Percentiles rank a stretch among this genome's conserved stretches.
These are phyloP conservation scores for Cladosporium austrohemisphaericum DNA, from an alignment of 2,329 filamentous ascomycete genomes.

Conservation along the genomic window DNA sequence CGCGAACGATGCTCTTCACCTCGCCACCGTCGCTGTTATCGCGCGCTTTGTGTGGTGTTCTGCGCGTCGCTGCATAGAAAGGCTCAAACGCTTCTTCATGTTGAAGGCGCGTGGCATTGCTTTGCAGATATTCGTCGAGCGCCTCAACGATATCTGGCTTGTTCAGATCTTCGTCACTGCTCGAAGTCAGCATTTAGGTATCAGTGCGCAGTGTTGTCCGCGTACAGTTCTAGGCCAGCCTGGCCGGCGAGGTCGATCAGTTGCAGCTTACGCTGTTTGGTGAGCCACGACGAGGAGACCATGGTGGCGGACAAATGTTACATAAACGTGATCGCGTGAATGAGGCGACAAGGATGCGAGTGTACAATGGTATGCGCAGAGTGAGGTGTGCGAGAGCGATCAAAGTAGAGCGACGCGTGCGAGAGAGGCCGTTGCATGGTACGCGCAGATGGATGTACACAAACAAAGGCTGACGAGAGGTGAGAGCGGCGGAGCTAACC, in stretches of 20 bases:
- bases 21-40: constrained; percentile 25
- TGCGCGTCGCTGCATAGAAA: constrained; percentile 67
- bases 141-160: constrained; percentile 75
- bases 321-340: constrained; percentile 43
- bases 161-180: constrained; percentile 56
- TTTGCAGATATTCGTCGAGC: constrained; percentile 69
- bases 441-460: not conserved
- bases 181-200: not conserved
- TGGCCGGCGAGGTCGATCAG: constrained; percentile 30
- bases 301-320: constrained; percentile 21
- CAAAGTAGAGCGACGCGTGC: constrained; percentile 1
- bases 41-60: constrained; percentile 50
- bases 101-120: constrained; percentile 63
- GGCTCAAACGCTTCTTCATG: constrained; percentile 63
- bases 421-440: not conserved
- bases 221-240: constrained; percentile 30
- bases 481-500: not conserved
- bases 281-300: constrained; percentile 27
- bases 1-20: constrained; percentile 31
- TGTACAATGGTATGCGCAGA: not conserved
- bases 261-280: constrained; percentile 28
- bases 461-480: too few relatives aligned
- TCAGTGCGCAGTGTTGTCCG: constrained; percentile 52
- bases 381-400: not conserved
- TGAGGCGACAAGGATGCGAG: constrained; percentile 42